Base-by-base conservation (phyloP, 1,284 basidiomycete genomes). In the Lentinula novae-zelandiae region DNA sequence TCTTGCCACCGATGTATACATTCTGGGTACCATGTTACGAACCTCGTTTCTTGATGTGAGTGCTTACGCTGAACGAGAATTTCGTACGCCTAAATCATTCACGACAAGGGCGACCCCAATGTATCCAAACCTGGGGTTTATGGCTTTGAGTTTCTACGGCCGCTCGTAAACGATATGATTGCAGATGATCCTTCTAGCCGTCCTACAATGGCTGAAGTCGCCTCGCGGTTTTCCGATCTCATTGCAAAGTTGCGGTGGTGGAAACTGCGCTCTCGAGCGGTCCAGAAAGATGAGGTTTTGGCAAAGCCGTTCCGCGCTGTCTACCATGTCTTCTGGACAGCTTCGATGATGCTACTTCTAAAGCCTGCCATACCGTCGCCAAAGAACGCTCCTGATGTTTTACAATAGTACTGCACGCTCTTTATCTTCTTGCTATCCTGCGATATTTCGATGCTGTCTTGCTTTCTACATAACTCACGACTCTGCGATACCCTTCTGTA, bases 201-300 rank as follows among this genome's bases (percentile, higher is more conserved):
- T n/a, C 71, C 70, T 2, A 67, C 62, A 0, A 73, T 72, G 60
- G 62, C 66, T 57, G 65, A 71, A 50, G 72, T 71, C 10, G 67
- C 70, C 13, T 13, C 59, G 48, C 67, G 63, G 3, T 72, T 72
- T 49, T 53, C 65, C 2, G 51, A 46, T 6, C 62, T 70, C n/a
- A 34, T 31, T 22, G 10, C n/a, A 22, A 36, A 31, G 15, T 27
- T 59, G 10, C 36, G n/a, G 5, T 59, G 50, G 58, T 52, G 27
- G 9, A 53, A 59, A 44, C 20, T 59, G 5, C 58, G 58, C n/a
- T 42, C 58, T 59, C 38, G 58, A 10, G 49, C 36, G 3, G 34
- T 40, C 17, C 13, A 40, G 20, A 42, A 54, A 42, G 38, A 54
- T 31, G 53, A 54, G n/a, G 15, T 38, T 10, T 7, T 22, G 8